Percentiles rank a stretch among this genome's conserved stretches.
phyloP scores from a whole-genome alignment of 257 asterid species.

The Fraxinus pennsylvanica region DNA sequence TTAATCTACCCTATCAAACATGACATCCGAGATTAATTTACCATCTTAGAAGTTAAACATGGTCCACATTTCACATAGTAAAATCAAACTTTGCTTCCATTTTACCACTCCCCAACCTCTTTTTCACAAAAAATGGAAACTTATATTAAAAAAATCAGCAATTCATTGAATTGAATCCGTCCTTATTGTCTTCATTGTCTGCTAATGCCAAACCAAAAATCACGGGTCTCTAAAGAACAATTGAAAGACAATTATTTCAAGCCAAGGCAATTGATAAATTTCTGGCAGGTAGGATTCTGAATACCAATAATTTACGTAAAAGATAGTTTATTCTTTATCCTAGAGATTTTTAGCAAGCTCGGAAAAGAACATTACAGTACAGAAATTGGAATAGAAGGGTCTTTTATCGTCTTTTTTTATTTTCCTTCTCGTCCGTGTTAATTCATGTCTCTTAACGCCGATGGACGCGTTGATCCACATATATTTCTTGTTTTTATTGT shows the following conservation, averaged over 20 bases:
- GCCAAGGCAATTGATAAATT: neutral
- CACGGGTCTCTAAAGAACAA: slow-evolving; percentile 18
- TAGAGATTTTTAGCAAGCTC: neutral
- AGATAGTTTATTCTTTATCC: neutral
- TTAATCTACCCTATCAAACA: neutral
- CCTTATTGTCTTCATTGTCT: neutral
- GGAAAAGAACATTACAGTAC: neutral
- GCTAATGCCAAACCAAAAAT: neutral
- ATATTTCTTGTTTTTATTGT: no score
- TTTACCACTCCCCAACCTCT: neutral
- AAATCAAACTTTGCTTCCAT: neutral
- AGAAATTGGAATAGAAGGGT: neutral
- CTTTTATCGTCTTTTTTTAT: neutral
- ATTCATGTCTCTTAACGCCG: neutral
- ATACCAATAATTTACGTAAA: neutral
- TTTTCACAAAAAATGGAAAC: no score
- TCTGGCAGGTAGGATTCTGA: neutral
- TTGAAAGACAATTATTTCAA: slow-evolving; percentile 2
- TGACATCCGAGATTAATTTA: no score
- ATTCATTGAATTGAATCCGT: neutral
- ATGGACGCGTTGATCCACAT: neutral
- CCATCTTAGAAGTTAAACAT: neutral
- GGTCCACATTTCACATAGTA: neutral
- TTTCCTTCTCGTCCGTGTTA: neutral
- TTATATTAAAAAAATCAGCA: neutral